Evolutionary conservation across 768 basidiomycete genomes (phyloP), one percentile per base, ranked within the genome.

Genomic region (Lactarius tabidus): DNA sequence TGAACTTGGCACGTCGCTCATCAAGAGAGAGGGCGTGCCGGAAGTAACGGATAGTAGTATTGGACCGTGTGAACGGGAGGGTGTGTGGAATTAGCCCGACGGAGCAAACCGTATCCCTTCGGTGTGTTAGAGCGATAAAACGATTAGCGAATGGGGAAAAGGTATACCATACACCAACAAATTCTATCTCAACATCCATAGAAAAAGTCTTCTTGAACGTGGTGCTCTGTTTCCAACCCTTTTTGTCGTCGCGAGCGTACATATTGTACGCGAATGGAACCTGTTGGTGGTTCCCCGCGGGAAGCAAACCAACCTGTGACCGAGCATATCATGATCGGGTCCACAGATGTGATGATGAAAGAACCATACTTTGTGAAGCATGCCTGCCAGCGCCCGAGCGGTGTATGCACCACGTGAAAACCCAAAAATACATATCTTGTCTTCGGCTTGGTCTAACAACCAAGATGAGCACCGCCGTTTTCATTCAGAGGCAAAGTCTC

Each of bases 401-500:
- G 88, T 87, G 68, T 84, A 91, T 51, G 88, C 88, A 20, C 90
- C 90, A 62, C 91, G 79, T 3, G 90, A 91, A 74, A 91, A 91
- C 0, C 90, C 91, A 70, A 93, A 92, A 5, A 93, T 78, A 72
- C 82, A 91, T 4, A 93, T 88, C 67, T 84, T 87, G 74, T 93
- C 90, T 0, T 86, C 87, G n/a, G 80, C 79, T 39, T 83, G 76
- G 63, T 89, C 87, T 89, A 57, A n/a, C 18, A 26, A n/a, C 61
- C 20, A 59, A 63, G 33, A n/a, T 52, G 45, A 63, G 39, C 63
- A 2, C 12, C 9, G 12, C 23, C 45, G 4, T 26, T 2, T 14
- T 3, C 1, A 14, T 31, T 26, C 17, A 60, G 52, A 5, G 58
- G 41, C 23, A 18, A 2, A 3, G 20, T 3, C 20, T 26, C 2